Base-by-base conservation (phyloP, 1,139 yeast genomes). In the Barnettozyma hawaiiensis region DNA sequence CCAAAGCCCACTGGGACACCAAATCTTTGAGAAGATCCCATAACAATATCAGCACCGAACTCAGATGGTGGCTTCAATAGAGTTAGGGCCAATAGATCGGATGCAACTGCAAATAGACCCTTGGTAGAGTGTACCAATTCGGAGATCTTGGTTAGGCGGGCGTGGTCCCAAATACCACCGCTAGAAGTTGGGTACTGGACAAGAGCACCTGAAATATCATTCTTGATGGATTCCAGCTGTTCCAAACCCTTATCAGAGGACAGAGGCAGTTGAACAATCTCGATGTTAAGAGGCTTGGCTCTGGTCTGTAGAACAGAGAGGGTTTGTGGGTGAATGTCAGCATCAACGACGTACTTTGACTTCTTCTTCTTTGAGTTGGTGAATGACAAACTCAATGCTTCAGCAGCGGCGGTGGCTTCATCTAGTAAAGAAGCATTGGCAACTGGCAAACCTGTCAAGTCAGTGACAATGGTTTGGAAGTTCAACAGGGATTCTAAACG, bases 1-100 rank as follows among this genome's bases (percentile, higher is more conserved):
- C 98, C 98, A 60, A 81, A 92, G 12, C 97, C 98, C 67, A 90
- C 78, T 45, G 98, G 97, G 37, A 92, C 97, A 58, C 98, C 98
- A 56, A 92, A 87, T 64, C 98, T 76, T 71, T 92, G 98, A 6
- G 97, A 77, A 16, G 89, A 81, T 44, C 98, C 98, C 45, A 92
- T 71, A 3, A 85, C 96, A 46, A 92, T 85, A 62, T 92, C 98
- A 37, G 97, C 97, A 42, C 90, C 90, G 58, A 85, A 85, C 37
- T 75, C 75, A 27, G 84, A 72, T 10, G 98, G 98, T 24, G 97
- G 84, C 57, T 82, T 81, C 48, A 92, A 66, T 40, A 92, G 65
- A 2, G 96, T 86, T 57, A 92, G 73, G 1, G 97, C 97, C 59
- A 92, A 70, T 49, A 90, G 71, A 62, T 92, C 98, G 24, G 97